Evolutionary conservation across 1,139 yeast genomes (phyloP).

Genomic region (Suhomyces bribrorum): DNA sequence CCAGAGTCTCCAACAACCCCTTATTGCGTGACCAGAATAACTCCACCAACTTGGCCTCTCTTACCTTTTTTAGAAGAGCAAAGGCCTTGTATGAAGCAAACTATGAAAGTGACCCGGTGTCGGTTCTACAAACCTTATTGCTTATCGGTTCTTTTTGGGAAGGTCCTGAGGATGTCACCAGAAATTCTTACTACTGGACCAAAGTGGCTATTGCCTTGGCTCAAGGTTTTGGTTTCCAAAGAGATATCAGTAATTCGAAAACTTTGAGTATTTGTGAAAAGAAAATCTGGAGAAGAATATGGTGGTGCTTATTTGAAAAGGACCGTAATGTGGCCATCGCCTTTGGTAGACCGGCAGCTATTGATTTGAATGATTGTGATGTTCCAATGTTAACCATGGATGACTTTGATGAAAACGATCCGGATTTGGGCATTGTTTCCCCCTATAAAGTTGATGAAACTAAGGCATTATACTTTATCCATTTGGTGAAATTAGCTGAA

Average conservation of each 20-base stretch:
- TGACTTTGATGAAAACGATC: conserved; percentile 64
- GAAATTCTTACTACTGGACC: conserved; percentile 77
- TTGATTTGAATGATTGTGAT: conserved; percentile 75
- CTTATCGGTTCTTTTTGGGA: conserved; percentile 75
- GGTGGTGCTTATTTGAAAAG: conserved; percentile 80
- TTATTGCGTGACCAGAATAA: conserved; percentile 58
- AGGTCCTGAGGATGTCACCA: conserved; percentile 75
- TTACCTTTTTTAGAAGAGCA: conserved; percentile 74
- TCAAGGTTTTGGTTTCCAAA: conserved; percentile 77
- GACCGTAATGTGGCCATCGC: conserved; percentile 76
- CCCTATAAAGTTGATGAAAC: conserved; percentile 50
- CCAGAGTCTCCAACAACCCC: conserved; percentile 61
- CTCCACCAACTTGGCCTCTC: conserved; percentile 57
- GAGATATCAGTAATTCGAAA: conserved; percentile 46
- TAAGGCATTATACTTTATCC: conserved; percentile 60
- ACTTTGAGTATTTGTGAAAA: conserved; percentile 42
- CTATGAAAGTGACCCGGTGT: conserved; percentile 70
- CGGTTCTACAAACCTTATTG: conserved; percentile 63
- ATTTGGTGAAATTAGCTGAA: conserved; percentile 68
- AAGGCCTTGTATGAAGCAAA: conserved; percentile 74
- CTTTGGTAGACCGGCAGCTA: conserved; percentile 71
- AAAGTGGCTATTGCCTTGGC: conserved; percentile 73
- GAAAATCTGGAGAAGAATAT: conserved; percentile 65
- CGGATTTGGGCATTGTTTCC: conserved; percentile 41
- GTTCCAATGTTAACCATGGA: conserved; percentile 69